A percentile compares a stretch with the other conserved stretches of the same genome.
phyloP scores from a whole-genome alignment of 495 filamentous ascomycete genomes.

The Pyrenula aspistea region DNA sequence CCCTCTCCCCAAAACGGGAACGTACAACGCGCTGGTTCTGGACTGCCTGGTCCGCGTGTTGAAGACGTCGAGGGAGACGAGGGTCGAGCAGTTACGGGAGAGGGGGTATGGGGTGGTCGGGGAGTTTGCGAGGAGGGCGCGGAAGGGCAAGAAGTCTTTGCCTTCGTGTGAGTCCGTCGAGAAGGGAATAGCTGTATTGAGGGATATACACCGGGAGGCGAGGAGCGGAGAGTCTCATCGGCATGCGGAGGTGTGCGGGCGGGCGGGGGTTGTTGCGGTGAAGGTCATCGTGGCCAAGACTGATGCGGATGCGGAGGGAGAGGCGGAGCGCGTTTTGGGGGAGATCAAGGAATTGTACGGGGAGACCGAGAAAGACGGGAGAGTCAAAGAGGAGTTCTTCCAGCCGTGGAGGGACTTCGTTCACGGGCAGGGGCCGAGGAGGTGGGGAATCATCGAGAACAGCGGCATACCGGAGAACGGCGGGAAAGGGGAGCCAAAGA shows the following conservation, averaged over 20 bases:
- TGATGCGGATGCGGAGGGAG: neutral
- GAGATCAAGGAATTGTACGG: neutral
- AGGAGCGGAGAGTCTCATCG: conserved; percentile 45
- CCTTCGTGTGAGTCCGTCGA: conserved; percentile 9
- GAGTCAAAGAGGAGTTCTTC: neutral
- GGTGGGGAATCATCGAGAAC: neutral
- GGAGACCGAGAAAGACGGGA: conserved; percentile 2
- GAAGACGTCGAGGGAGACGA: conserved; percentile 44
- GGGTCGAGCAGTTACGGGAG: conserved; percentile 57
- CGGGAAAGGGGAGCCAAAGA: neutral
- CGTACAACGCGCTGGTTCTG: conserved; percentile 50
- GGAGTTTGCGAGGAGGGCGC: conserved; percentile 50
- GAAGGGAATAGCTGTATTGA: conserved; percentile 32
- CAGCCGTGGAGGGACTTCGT: neutral
- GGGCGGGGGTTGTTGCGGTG: conserved; percentile 49
- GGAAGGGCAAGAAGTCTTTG: conserved; percentile 36
- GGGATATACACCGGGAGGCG: conserved; percentile 61
- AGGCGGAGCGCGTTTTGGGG: neutral
- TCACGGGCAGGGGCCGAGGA: neutral
- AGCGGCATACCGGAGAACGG: neutral
- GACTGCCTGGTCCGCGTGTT: conserved; percentile 57
- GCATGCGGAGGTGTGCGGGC: conserved; percentile 46
- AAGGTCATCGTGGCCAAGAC: conserved; percentile 31
- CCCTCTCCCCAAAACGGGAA: conserved; percentile 46
- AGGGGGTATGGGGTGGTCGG: conserved; percentile 59